A percentile compares a stretch with the other conserved stretches of the same genome.
These are phyloP conservation scores for Trichothecium sympodiale DNA, from an alignment of 2,329 filamentous ascomycete genomes.

Conservation along the genomic window DNA sequence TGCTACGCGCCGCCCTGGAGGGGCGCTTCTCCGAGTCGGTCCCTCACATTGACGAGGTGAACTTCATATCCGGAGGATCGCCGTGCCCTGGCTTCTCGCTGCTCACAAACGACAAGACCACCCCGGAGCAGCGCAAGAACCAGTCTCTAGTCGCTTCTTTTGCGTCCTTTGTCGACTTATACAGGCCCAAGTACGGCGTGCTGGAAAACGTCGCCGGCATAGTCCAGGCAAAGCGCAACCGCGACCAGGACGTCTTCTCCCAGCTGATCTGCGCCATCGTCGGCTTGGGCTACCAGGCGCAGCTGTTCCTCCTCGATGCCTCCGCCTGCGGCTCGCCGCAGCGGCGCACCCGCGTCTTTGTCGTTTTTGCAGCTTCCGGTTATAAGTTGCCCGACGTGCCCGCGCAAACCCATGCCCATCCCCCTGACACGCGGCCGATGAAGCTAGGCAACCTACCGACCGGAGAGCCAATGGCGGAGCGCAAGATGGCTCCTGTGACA, in stretches of 20 bases:
- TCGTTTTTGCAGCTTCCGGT: constrained; percentile 60
- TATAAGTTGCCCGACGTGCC: constrained; percentile 45
- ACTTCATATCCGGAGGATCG: constrained; percentile 61
- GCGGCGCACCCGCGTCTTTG: constrained; percentile 54
- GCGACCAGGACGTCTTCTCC: constrained; percentile 55
- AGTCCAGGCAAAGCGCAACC: constrained; percentile 32
- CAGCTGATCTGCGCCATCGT: constrained; percentile 65
- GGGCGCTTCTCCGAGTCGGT: constrained; percentile 34
- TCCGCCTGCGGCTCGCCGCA: constrained; percentile 60
- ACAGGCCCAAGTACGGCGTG: constrained; percentile 61
- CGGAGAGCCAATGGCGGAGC: constrained; percentile 45
- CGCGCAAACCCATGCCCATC: constrained; percentile 51
- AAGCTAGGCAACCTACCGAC: constrained; percentile 49
- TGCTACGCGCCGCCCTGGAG: constrained; percentile 43
- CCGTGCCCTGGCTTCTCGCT: constrained; percentile 69
- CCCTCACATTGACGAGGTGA: constrained; percentile 50
- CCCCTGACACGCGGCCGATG: constrained; percentile 15
- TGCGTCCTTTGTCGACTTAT: constrained; percentile 62
- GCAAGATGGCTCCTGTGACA: constrained; percentile 29
- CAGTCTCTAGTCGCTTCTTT: constrained; percentile 71
- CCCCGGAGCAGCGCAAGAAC: constrained; percentile 49
- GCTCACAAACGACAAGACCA: constrained; percentile 48
- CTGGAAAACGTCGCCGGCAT: constrained; percentile 69
- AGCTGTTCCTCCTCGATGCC: constrained; percentile 57
- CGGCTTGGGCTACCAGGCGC: constrained; percentile 65